phyloP scores from a whole-genome alignment of 1,139 yeast genomes.

The Blastobotrys aristatus region DNA sequence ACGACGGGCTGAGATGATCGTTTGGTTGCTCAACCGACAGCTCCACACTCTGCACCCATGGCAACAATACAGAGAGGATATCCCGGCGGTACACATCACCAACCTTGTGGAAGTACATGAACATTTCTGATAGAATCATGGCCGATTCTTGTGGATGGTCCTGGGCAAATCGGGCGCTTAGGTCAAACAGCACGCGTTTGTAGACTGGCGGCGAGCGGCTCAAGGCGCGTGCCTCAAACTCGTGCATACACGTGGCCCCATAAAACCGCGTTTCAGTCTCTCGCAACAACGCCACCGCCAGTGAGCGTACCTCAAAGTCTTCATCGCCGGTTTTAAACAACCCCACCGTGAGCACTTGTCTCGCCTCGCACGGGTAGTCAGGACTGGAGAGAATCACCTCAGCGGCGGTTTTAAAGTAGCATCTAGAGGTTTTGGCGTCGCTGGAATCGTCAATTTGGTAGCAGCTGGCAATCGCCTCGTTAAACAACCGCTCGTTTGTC shows the following conservation, averaged over 20 bases:
- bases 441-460: conserved; percentile 42
- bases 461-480: conserved; percentile 64
- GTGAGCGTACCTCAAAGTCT: conserved; percentile 50
- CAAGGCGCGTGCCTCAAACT: conserved; percentile 56
- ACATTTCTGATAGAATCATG: conserved; percentile 64
- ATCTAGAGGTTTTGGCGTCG: conserved; percentile 47
- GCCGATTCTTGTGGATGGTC: conserved; percentile 55
- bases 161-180: conserved; percentile 58
- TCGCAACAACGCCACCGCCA: conserved; percentile 57
- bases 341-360: conserved; percentile 60
- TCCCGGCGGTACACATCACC: conserved; percentile 62
- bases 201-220: conserved; percentile 69
- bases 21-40: conserved; percentile 45
- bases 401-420: conserved; percentile 68
- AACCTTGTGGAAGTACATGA: conserved; percentile 63
- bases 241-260: conserved; percentile 43
- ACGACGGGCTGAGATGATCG: conserved; percentile 40
- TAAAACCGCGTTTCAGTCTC: conserved; percentile 52
- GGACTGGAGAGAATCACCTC: conserved; percentile 49
- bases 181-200: conserved; percentile 67
- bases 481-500: conserved; percentile 51
- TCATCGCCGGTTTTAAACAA: conserved; percentile 67
- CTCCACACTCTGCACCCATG: conserved; percentile 85
- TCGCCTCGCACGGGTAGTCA: conserved; percentile 44
- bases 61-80: conserved; percentile 69